These are phyloP conservation scores for Aspergillus aculeatus DNA, from an alignment of 2,329 filamentous ascomycete species.

Conservation along the genomic window DNA sequence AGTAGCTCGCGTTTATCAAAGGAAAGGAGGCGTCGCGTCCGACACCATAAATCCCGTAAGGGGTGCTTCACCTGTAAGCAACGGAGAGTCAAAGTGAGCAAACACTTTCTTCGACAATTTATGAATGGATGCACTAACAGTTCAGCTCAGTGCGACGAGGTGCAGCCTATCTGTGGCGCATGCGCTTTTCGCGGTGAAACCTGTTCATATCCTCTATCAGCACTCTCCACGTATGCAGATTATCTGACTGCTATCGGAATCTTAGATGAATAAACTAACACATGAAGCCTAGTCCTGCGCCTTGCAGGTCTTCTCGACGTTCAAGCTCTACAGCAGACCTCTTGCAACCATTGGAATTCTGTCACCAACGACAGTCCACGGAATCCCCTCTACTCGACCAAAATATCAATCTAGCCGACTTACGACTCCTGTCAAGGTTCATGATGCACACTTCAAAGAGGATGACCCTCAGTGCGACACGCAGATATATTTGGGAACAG, in stretches of 20 bases:
- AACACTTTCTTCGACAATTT: background rate
- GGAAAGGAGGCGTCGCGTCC: background rate
- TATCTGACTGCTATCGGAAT: background rate
- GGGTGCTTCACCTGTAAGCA: slow-evolving; percentile 27
- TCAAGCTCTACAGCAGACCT: background rate
- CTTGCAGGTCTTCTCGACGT: background rate
- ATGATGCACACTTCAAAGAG: slow-evolving; percentile 17
- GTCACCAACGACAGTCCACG: background rate
- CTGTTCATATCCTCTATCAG: slow-evolving; percentile 15
- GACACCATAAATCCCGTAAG: slow-evolving; percentile 9
- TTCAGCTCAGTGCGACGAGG: slow-evolving; percentile 25
- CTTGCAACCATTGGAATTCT: slow-evolving; percentile 18
- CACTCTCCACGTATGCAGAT: background rate
- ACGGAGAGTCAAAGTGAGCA: slow-evolving; percentile 26
- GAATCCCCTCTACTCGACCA: background rate
- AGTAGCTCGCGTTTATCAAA: background rate
- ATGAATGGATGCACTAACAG: background rate
- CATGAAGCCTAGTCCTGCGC: background rate
- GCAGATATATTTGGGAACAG: slow-evolving; percentile 17
- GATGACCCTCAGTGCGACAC: slow-evolving; percentile 12
- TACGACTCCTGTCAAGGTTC: slow-evolving; percentile 20
- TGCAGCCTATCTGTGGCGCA: slow-evolving; percentile 22
- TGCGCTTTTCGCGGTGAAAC: slow-evolving; percentile 18
- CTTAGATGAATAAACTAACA: background rate
- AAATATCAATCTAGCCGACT: slow-evolving; percentile 20